phyloP scores from a whole-genome alignment of 1,284 basidiomycete genomes.

The Trametes polyzona region DNA sequence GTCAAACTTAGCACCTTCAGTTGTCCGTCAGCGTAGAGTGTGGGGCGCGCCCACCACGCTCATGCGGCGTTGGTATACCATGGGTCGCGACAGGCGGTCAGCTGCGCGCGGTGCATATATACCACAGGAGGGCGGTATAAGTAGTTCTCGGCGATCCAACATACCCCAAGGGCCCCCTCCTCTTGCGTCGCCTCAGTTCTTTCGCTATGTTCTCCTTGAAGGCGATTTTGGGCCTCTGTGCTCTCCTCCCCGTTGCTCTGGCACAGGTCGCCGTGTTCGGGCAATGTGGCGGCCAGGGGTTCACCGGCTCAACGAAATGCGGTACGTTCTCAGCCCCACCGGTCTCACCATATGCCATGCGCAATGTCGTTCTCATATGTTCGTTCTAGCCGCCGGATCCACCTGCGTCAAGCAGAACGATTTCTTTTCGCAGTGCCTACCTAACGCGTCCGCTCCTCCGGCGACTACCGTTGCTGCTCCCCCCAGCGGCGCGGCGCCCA shows the following conservation, averaged over 20 bases:
- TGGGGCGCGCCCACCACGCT: background rate
- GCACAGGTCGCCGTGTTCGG: conserved; percentile 36
- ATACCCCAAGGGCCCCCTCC: background rate
- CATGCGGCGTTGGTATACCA: background rate
- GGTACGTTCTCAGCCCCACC: too few species aligned
- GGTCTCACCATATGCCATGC: background rate
- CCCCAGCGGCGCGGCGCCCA: conserved; percentile 17
- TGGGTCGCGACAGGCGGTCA: background rate
- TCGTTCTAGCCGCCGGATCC: conserved; percentile 35
- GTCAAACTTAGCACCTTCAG: too few species aligned
- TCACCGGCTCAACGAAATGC: conserved; percentile 40
- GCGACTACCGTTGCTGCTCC: background rate
- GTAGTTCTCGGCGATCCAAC: background rate
- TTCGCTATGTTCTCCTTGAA: conserved; percentile 19
- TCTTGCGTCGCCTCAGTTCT: background rate
- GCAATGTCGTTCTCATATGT: conserved; percentile 2
- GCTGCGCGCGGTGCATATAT: background rate
- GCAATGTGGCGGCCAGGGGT: conserved; percentile 44
- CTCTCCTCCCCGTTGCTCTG: conserved; percentile 31
- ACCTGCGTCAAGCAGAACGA: conserved; percentile 29
- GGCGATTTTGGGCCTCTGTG: conserved; percentile 28
- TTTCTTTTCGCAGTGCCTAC: conserved; percentile 42
- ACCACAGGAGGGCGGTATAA: background rate
- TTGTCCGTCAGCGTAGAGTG: background rate
- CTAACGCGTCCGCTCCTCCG: conserved; percentile 16